A percentile compares a stretch with the other conserved stretches of the same genome.
Conservation (phyloP, 2,329 filamentous ascomycete species). For the Orbilia javanica region DNA sequence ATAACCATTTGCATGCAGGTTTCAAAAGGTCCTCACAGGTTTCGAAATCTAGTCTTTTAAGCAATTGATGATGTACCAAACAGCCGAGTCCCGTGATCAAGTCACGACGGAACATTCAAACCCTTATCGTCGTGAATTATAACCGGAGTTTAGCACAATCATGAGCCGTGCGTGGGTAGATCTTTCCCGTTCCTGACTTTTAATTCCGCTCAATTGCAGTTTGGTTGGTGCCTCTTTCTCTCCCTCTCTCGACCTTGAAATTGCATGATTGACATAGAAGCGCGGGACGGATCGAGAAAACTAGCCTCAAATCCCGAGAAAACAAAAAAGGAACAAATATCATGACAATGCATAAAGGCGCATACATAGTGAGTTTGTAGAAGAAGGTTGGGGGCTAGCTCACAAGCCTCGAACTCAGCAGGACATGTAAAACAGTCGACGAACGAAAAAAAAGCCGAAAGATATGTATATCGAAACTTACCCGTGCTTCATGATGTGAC, state of each 20-base stretch:
- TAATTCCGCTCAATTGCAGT: conserved; percentile 9
- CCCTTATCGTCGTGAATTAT: background rate
- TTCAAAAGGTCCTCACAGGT: conserved; percentile 9
- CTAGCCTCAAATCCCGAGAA: too few relatives aligned
- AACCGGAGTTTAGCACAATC: conserved; percentile 17
- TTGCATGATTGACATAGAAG: background rate
- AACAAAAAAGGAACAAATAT: too few relatives aligned
- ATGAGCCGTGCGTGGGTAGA: conserved; percentile 5
- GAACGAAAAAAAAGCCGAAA: too few relatives aligned
- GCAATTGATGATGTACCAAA: background rate
- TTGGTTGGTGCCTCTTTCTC: too few relatives aligned
- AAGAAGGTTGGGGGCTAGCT: too few relatives aligned
- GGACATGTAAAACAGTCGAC: too few relatives aligned
- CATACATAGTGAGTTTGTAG: background rate
- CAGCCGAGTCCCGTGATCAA: conserved; percentile 8
- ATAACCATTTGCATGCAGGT: conserved; percentile 2
- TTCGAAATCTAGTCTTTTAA: conserved; percentile 4
- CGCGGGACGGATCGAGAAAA: too few relatives aligned
- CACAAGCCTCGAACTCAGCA: too few relatives aligned
- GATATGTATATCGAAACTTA: background rate
- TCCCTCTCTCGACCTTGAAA: conserved; percentile 8
- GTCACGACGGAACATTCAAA: too few relatives aligned
- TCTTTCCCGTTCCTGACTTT: background rate
- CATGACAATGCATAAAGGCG: background rate
- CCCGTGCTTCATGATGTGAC: conserved; percentile 5